These are phyloP conservation scores for Chiua virens DNA, from an alignment of 768 basidiomycete genomes.

Conservation along the genomic window DNA sequence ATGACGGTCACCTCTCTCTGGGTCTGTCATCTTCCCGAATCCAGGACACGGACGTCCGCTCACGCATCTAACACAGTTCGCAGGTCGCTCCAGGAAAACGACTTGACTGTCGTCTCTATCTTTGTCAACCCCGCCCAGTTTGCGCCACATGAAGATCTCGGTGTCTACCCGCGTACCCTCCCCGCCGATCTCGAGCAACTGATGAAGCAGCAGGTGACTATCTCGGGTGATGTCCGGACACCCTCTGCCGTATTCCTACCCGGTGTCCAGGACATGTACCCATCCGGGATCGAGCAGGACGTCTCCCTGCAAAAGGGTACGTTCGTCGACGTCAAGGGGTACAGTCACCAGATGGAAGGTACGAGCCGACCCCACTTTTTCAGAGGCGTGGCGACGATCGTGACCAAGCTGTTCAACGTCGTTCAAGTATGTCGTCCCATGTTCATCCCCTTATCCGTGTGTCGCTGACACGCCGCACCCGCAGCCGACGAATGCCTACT, in stretches of 20 bases:
- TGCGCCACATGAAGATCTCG: constrained; percentile 91
- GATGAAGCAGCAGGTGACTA: constrained; percentile 33
- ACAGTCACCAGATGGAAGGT: constrained; percentile 93
- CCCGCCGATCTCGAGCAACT: constrained; percentile 70
- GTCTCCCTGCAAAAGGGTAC: constrained; percentile 76
- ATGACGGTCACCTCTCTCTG: constrained; percentile 89
- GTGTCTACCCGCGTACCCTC: constrained; percentile 87
- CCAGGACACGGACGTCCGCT: neutral
- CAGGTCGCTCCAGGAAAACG: constrained; percentile 72
- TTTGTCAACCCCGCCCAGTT: constrained; percentile 99
- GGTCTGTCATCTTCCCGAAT: constrained; percentile 52
- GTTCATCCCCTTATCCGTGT: neutral
- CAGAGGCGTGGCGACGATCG: constrained; percentile 92
- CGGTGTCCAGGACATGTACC: constrained; percentile 83
- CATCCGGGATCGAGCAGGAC: constrained; percentile 84
- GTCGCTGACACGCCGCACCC: neutral
- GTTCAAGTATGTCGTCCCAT: constrained; percentile 57
- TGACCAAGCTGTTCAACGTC: constrained; percentile 92
- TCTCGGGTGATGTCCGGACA: constrained; percentile 36
- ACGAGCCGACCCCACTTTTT: constrained; percentile 86
- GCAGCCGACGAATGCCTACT: constrained; percentile 86
- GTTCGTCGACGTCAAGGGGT: constrained; percentile 91
- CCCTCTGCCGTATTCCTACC: constrained; percentile 81
- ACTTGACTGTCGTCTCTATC: constrained; percentile 88
- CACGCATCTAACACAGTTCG: constrained; percentile 52